These are phyloP conservation scores for Dipodascopsis uninucleata DNA, from an alignment of 805 yeast species.

Conservation along the genomic window DNA sequence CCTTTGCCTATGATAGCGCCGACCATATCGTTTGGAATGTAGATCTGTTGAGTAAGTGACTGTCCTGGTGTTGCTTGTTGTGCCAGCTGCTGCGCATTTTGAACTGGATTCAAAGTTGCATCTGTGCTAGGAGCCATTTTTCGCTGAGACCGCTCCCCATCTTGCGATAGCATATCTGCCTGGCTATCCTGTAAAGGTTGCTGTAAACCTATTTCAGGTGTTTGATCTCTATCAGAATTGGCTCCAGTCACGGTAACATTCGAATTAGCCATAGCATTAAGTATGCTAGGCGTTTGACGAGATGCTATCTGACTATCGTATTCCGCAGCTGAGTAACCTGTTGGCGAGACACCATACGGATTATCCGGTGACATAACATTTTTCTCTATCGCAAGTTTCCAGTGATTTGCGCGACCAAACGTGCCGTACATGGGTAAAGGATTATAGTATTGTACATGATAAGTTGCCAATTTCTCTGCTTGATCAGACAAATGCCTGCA, in stretches of 20 bases:
- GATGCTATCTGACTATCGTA: too few species aligned
- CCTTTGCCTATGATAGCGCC: conserved; percentile 86
- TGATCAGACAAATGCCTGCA: conserved; percentile 8
- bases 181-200: too few species aligned
- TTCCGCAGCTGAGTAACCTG: conserved; percentile 20
- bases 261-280: too few species aligned
- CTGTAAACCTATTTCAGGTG: too few species aligned
- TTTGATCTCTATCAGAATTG: too few species aligned
- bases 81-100: conserved; percentile 21
- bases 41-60: conserved; percentile 58
- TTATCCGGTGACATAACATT: conserved; percentile 23
- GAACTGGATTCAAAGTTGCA: conserved; percentile 10
- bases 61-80: conserved; percentile 23
- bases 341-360: conserved; percentile 23
- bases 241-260: too few species aligned
- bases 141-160: too few species aligned
- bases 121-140: too few species aligned
- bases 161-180: too few species aligned
- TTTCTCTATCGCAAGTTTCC: conserved; percentile 13
- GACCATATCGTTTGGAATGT: conserved; percentile 70
- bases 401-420: conserved; percentile 13
- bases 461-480: conserved; percentile 8
- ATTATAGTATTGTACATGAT: conserved; percentile 13
- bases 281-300: too few species aligned
- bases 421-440: conserved; percentile 18